Evolutionary conservation across 768 basidiomycete genomes (phyloP).

Genomic region (Amanita phalloides): DNA sequence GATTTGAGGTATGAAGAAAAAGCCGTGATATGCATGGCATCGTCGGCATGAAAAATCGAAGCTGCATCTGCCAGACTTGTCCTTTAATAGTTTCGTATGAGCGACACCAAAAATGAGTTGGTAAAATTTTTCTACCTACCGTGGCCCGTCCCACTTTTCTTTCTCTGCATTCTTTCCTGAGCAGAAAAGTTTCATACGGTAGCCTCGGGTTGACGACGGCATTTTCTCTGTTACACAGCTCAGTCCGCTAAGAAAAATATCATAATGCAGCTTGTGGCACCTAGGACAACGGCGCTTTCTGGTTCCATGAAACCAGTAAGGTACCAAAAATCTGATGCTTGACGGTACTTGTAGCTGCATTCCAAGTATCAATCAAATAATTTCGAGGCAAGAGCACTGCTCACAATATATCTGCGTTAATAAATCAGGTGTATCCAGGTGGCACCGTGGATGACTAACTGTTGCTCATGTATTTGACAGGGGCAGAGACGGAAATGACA

Average conservation of each 20-base stretch:
- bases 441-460: conserved; percentile 34
- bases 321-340: conserved; percentile 91
- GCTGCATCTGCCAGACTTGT: conserved; percentile 59
- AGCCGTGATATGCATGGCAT: conserved; percentile 44
- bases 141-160: conserved; percentile 91
- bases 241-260: not conserved
- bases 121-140: conserved; percentile 21
- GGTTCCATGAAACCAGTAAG: conserved; percentile 94
- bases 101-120: not conserved
- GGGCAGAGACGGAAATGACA: conserved; percentile 70
- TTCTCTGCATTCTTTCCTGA: conserved; percentile 60
- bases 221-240: conserved; percentile 45
- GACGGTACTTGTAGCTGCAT: conserved; percentile 86
- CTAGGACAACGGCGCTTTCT: conserved; percentile 78
- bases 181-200: conserved; percentile 81
- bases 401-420: conserved; percentile 61
- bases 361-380: conserved; percentile 6
- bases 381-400: not conserved
- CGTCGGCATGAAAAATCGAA: conserved; percentile 68
- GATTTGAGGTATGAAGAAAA: conserved; percentile 52
- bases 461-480: conserved; percentile 78
- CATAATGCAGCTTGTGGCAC: conserved; percentile 22
- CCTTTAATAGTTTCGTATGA: conserved; percentile 18
- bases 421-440: conserved; percentile 5
- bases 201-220: conserved; percentile 55